phyloP scores from a whole-genome alignment of 768 basidiomycete species.

The Kwoniella sp. region DNA sequence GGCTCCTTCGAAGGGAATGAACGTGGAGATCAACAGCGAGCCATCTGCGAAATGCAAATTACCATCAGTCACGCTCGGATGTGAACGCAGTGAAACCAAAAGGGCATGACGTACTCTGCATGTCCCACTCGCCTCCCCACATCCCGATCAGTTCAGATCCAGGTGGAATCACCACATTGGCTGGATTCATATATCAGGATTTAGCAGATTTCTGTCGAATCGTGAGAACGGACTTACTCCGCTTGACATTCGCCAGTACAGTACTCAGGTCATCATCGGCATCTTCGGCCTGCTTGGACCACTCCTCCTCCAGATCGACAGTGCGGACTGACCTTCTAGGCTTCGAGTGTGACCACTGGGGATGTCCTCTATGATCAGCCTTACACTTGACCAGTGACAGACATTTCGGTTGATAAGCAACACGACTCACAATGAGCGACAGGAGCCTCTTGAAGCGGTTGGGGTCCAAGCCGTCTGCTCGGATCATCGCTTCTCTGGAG shows the following conservation, averaged over 20 bases:
- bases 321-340: conserved; percentile 38
- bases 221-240: conserved; percentile 33
- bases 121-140: conserved; percentile 55
- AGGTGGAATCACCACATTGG: conserved; percentile 48
- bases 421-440: conserved; percentile 40
- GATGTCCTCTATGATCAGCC: not conserved
- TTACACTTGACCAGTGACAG: not conserved
- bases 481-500: conserved; percentile 44
- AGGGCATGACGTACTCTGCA: conserved; percentile 49
- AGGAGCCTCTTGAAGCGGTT: conserved; percentile 46
- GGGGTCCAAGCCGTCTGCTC: conserved; percentile 40
- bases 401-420: not conserved
- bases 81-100: too few species aligned
- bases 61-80: too few species aligned
- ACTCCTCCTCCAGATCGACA: conserved; percentile 49
- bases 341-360: conserved; percentile 46
- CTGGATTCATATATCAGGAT: conserved; percentile 19
- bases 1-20: conserved; percentile 51
- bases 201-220: not conserved
- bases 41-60: conserved; percentile 33
- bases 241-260: conserved; percentile 46
- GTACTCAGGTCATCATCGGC: conserved; percentile 44
- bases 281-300: conserved; percentile 29
- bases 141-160: conserved; percentile 49
- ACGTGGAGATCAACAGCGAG: conserved; percentile 50